Conservation (phyloP, 2,329 filamentous ascomycete species). For the Colletotrichum sp. region DNA sequence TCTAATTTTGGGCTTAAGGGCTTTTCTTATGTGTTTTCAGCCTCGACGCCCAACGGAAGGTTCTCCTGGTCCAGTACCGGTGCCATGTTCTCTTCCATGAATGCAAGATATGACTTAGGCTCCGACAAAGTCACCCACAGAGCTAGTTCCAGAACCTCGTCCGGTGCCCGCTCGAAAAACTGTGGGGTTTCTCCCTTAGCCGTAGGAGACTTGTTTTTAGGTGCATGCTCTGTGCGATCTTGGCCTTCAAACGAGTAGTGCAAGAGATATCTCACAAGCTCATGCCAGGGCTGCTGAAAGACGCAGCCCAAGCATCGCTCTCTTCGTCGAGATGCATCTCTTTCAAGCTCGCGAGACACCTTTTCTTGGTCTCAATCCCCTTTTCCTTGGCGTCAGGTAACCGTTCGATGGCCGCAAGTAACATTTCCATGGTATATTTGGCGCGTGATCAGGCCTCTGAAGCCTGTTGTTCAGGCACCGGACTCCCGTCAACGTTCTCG, state of each 20-base stretch:
- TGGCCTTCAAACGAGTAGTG: background rate
- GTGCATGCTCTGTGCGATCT: background rate
- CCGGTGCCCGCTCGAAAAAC: background rate
- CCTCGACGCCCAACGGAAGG: background rate
- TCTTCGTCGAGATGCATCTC: background rate
- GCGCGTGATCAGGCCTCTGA: background rate
- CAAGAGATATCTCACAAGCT: background rate
- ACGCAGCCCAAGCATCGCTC: background rate
- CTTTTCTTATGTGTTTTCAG: background rate
- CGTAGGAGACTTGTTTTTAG: background rate
- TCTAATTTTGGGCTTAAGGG: too few relatives aligned
- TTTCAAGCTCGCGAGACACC: background rate
- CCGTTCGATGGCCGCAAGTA: background rate
- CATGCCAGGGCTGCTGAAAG: background rate
- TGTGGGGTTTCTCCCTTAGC: background rate
- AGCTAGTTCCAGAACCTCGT: background rate
- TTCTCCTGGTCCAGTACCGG: background rate
- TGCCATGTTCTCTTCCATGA: background rate
- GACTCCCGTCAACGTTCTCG: background rate
- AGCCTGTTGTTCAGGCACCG: background rate
- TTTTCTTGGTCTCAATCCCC: background rate
- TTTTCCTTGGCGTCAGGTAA: background rate
- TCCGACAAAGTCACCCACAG: background rate
- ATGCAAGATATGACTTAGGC: background rate
- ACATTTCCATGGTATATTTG: background rate